These are phyloP conservation scores for Dioscorea zingiberensis DNA, from an alignment of 106 monocot species.

Conservation along the genomic window DNA sequence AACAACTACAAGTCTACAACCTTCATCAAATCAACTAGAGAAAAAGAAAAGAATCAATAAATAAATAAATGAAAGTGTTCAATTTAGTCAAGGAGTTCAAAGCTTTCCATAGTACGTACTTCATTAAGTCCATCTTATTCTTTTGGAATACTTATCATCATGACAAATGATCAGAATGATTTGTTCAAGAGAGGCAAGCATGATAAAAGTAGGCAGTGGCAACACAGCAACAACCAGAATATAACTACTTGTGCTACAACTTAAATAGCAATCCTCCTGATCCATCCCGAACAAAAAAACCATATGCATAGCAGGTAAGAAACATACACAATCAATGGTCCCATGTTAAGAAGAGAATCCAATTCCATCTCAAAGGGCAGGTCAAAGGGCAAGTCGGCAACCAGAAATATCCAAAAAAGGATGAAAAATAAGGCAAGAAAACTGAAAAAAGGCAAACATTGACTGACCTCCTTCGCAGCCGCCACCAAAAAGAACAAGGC, in stretches of 20 bases:
- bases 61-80: too few relatives aligned
- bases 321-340: not conserved
- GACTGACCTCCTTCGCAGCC: slow-evolving; percentile 81
- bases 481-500: slow-evolving; percentile 80
- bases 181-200: not conserved
- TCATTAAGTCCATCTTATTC: not conserved
- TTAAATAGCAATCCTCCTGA: not conserved
- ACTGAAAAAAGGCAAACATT: not conserved
- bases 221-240: not conserved
- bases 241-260: not conserved
- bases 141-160: not conserved
- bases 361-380: not conserved
- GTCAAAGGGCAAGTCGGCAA: not conserved
- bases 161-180: not conserved
- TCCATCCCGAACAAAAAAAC: not conserved
- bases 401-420: not conserved
- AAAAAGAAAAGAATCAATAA: too few relatives aligned
- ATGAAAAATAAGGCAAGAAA: not conserved
- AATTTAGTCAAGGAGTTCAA: not conserved
- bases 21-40: too few relatives aligned
- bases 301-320: not conserved
- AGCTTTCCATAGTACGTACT: not conserved
- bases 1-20: too few relatives aligned
- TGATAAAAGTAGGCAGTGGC: not conserved
- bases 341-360: not conserved